Conservation (phyloP, 2,329 filamentous ascomycete species). For the Pseudovirgaria hyperparasitica region DNA sequence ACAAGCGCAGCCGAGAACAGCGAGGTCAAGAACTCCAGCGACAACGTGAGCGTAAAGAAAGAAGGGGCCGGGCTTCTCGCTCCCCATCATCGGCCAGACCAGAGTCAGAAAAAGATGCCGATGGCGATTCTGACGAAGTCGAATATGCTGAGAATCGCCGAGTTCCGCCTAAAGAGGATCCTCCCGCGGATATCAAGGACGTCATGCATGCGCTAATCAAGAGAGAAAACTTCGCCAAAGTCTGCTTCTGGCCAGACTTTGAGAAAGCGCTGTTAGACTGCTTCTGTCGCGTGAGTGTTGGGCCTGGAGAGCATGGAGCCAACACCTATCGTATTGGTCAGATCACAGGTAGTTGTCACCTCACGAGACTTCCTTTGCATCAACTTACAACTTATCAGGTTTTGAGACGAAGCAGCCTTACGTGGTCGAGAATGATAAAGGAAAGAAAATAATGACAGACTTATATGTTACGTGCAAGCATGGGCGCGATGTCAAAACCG, state of each 20-base stretch:
- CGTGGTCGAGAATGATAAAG: constrained; percentile 60
- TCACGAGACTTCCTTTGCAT: constrained; percentile 3
- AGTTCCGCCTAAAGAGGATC: constrained; percentile 47
- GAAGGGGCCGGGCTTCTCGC: constrained; percentile 29
- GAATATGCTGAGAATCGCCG: constrained; percentile 54
- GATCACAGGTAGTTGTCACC: constrained; percentile 60
- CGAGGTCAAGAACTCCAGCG: constrained; percentile 44
- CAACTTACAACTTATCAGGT: constrained; percentile 32
- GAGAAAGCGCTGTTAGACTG: constrained; percentile 70
- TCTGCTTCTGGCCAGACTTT: constrained; percentile 89
- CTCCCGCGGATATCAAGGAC: constrained; percentile 63
- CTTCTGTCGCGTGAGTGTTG: constrained; percentile 75
- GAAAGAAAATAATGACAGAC: constrained; percentile 69
- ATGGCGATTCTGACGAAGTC: constrained; percentile 64
- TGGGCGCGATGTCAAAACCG: constrained; percentile 71
- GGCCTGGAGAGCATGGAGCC: constrained; percentile 59
- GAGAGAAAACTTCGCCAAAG: constrained; percentile 72
- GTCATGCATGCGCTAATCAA: constrained; percentile 75
- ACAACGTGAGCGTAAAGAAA: constrained; percentile 35
- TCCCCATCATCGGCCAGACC: constrained; percentile 28
- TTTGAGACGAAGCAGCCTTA: constrained; percentile 74
- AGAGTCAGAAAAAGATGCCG: constrained; percentile 47
- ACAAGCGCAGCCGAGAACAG: constrained; percentile 48
- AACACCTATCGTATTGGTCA: constrained; percentile 78
- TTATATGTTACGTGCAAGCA: constrained; percentile 73